These are phyloP conservation scores for Ganoderma resinaceum DNA, from an alignment of 1,284 basidiomycete genomes.

Conservation along the genomic window DNA sequence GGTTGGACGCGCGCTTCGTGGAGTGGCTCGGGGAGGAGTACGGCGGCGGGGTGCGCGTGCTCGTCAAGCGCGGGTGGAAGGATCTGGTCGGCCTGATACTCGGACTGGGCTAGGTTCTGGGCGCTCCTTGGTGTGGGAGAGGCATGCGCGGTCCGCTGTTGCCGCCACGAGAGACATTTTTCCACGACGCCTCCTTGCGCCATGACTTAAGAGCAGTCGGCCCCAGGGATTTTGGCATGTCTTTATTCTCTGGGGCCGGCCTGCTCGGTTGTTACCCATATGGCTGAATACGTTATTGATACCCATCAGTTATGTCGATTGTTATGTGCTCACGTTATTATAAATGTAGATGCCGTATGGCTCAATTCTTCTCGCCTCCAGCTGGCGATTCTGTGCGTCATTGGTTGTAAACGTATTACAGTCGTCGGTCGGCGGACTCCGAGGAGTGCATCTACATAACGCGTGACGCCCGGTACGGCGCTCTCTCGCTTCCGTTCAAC, in stretches of 20 bases:
- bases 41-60: constrained; percentile 50
- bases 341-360: neutral
- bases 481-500: too few relatives aligned
- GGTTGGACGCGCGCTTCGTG: constrained; percentile 69
- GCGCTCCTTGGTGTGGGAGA: neutral
- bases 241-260: neutral
- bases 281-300: constrained; percentile 12
- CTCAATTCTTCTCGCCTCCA: neutral
- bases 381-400: too few relatives aligned
- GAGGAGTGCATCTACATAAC: too few relatives aligned
- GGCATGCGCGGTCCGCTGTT: neutral
- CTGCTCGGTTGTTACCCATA: neutral
- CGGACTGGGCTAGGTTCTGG: constrained; percentile 41
- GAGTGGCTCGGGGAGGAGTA: constrained; percentile 79
- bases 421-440: too few relatives aligned
- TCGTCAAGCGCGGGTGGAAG: constrained; percentile 56
- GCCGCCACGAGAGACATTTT: neutral
- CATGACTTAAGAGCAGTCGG: constrained; percentile 2
- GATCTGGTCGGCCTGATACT: constrained; percentile 55
- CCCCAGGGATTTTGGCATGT: neutral
- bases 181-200: neutral
- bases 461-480: too few relatives aligned
- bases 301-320: constrained; percentile 13
- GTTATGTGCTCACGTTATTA: neutral
- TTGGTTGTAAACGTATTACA: too few relatives aligned